phyloP scores from a whole-genome alignment of 495 filamentous ascomycete genomes.

The Glutinoglossum americanum region DNA sequence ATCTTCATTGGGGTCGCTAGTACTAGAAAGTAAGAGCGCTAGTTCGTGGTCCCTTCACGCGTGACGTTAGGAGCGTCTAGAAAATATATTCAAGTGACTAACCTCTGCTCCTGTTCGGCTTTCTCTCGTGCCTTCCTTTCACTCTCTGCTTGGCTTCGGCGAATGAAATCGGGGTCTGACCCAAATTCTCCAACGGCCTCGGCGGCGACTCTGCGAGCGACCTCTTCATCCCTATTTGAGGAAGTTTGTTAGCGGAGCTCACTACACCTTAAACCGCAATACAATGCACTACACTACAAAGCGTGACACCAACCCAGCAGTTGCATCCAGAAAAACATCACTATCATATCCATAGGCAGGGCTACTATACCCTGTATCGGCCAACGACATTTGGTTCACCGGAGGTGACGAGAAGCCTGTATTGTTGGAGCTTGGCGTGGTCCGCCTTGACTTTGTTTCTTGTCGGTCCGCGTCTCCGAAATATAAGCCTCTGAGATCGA shows the following conservation, averaged over 20 bases:
- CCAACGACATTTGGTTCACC: background rate
- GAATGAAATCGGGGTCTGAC: background rate
- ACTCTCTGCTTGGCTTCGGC: background rate
- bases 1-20: background rate
- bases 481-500: background rate
- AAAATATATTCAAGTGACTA: background rate
- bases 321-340: background rate
- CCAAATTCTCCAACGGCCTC: background rate
- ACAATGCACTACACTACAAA: background rate
- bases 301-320: background rate
- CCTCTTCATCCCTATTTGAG: background rate
- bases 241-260: background rate
- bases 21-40: background rate
- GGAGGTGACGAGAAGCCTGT: background rate
- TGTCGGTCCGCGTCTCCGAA: background rate
- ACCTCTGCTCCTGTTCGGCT: background rate
- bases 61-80: background rate
- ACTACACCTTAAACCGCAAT: background rate
- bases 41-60: background rate
- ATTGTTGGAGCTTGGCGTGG: background rate
- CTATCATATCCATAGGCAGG: background rate
- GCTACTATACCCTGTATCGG: constrained; percentile 2
- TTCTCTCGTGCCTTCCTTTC: background rate
- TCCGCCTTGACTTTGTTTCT: constrained; percentile 1
- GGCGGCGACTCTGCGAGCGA: background rate